These are phyloP conservation scores for Kazachstania sp. DNA, from an alignment of 1,139 yeast species.

Conservation along the genomic window DNA sequence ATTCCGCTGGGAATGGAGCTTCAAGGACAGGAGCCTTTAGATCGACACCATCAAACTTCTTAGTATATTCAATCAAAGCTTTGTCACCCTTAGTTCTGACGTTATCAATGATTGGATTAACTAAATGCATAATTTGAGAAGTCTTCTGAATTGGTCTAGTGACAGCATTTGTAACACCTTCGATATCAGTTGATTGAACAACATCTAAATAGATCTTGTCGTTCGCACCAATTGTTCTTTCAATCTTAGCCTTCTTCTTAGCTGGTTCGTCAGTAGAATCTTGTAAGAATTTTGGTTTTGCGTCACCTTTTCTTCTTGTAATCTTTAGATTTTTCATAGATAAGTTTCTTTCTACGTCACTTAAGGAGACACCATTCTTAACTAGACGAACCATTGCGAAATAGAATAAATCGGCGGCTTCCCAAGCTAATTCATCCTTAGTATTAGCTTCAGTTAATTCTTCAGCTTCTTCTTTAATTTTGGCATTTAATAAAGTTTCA, in stretches of 20 bases:
- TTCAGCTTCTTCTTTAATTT: slow-evolving; percentile 92
- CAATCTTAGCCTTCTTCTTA: slow-evolving; percentile 16
- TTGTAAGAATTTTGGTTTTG: slow-evolving; percentile 62
- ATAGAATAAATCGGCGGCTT: slow-evolving; percentile 90
- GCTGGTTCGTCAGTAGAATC: slow-evolving; percentile 11
- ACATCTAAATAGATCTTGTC: slow-evolving; percentile 53
- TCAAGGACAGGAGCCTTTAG: slow-evolving; percentile 61
- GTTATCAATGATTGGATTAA: slow-evolving; percentile 75
- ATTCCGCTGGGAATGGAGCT: slow-evolving; percentile 79
- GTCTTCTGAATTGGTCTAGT: slow-evolving; percentile 89
- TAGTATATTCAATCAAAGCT: slow-evolving; percentile 79
- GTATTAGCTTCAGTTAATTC: slow-evolving; percentile 78
- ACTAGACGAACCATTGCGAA: slow-evolving; percentile 85
- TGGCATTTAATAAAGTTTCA: slow-evolving; percentile 65
- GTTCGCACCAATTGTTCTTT: slow-evolving; percentile 10
- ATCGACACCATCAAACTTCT: slow-evolving; percentile 79
- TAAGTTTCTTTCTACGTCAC: slow-evolving; percentile 76
- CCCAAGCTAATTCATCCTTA: slow-evolving; percentile 83
- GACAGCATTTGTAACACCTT: slow-evolving; percentile 50
- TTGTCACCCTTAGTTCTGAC: slow-evolving; percentile 74
- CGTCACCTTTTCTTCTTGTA: slow-evolving; percentile 92
- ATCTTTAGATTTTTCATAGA: slow-evolving; percentile 79
- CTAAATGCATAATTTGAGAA: slow-evolving; percentile 83
- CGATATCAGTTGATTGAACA: slow-evolving; percentile 41
- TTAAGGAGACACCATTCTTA: slow-evolving; percentile 67